Evolutionary conservation across 192 early-diverging fungal genomes (phyloP), one percentile per base, ranked within the genome.

Genomic region (Bifiguratus adelaidae): DNA sequence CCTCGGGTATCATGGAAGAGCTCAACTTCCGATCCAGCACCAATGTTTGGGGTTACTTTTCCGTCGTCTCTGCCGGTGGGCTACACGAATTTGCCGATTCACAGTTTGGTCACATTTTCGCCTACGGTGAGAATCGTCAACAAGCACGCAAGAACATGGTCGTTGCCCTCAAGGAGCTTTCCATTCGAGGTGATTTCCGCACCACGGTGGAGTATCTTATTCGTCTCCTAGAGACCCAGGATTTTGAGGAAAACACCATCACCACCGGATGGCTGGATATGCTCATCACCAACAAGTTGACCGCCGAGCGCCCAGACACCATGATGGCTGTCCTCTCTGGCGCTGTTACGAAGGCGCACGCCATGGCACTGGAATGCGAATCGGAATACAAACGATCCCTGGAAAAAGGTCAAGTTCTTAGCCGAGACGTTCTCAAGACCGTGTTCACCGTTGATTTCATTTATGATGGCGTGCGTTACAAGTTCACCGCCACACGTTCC

Each of bases 31-130:
- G 92, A 29, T 85, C 80, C 47, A 89, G 87, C 63, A 89, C 81
- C 33, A 95, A 95, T 46, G 95, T 98, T 25, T 96, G 95, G 95
- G 95, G 95, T n/a, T 96, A 96, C 75, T 98, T 98, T 69, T 92
- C 89, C 5, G 93, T 98, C 32, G 88, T 83, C 55, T 76, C 90
- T 20, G 82, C 85, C 24, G 93, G 95, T 52, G 93, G 92, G 50
- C 76, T 98, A 50, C 95, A 98, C 68, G 95, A 98, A 61, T 98
- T 85, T 74, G 95, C 95, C n/a, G 95, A 98, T 61, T 93, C 89
- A 21, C 95, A 98, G 69, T 98, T 98, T 56, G 95, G 95, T 26
- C 95, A 98, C 70, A 88, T 98, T 47, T 98, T 98, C 53, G 82
- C 93, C 8, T 98, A 95, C 55, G 95, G 95, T 33, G 86, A 89